Percentiles rank a stretch among this genome's conserved stretches.
Evolutionary conservation across 371 early-diverging fungal species (phyloP).

Genomic region (Mucor irregularis): DNA sequence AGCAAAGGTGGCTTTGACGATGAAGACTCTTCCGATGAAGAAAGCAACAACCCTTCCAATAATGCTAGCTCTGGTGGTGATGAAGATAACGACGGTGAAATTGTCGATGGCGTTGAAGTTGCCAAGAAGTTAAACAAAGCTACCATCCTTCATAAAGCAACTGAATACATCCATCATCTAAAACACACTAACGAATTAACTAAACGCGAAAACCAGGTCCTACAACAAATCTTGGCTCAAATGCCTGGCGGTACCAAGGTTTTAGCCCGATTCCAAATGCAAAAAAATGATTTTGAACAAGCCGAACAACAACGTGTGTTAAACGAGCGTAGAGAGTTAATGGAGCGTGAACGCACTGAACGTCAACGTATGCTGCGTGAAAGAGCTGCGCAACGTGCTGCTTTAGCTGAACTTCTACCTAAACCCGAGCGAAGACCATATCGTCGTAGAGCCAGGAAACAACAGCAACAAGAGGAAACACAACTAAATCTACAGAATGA

Average conservation of each 20-base stretch:
- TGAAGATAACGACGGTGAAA: slow-evolving; percentile 53
- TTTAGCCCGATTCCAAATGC: slow-evolving; percentile 23
- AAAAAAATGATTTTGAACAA: slow-evolving; percentile 19
- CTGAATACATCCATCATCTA: slow-evolving; percentile 81
- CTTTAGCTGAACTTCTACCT: slow-evolving; percentile 27
- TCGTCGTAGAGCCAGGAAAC: slow-evolving; percentile 13
- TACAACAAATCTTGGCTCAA: slow-evolving; percentile 49
- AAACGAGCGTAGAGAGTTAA: slow-evolving; percentile 22
- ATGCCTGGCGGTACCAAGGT: slow-evolving; percentile 53
- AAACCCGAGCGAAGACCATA: slow-evolving; percentile 30
- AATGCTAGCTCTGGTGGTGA: too few relatives aligned
- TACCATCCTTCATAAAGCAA: slow-evolving; percentile 78
- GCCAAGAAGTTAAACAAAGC: slow-evolving; percentile 87
- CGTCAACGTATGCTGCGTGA: slow-evolving; percentile 26
- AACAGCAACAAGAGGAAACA: neutral
- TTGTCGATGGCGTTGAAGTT: slow-evolving; percentile 61
- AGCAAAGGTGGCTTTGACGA: neutral
- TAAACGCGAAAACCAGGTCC: slow-evolving; percentile 47
- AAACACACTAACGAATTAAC: slow-evolving; percentile 53
- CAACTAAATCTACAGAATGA: too few relatives aligned
- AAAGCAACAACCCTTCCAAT: too few relatives aligned
- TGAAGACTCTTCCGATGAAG: slow-evolving; percentile 22
- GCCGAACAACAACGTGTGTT: slow-evolving; percentile 23
- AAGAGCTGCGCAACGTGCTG: slow-evolving; percentile 33
- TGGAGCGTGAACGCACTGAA: slow-evolving; percentile 24